Evolutionary conservation across 169 alveolate species (phyloP).

Genomic region (Plasmodium berghei): DNA sequence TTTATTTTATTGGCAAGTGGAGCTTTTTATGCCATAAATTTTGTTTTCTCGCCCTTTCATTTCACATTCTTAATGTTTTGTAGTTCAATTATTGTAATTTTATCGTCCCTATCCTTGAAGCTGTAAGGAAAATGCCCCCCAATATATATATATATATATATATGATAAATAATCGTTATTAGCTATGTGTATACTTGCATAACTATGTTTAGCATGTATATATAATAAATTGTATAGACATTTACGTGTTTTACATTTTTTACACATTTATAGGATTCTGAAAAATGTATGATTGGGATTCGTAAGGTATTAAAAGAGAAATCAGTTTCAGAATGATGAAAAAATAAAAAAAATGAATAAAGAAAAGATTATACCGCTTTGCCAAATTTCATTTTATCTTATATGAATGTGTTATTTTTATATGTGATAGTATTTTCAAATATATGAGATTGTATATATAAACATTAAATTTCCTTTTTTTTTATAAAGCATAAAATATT

Average conservation of each 20-base stretch:
- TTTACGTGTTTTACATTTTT: neutral
- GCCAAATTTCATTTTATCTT: too few relatives aligned
- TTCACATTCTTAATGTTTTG: conserved; percentile 73
- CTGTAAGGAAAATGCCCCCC: conserved; percentile 49
- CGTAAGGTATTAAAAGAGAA: neutral
- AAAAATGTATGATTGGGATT: conserved; percentile 22
- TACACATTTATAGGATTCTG: conserved; percentile 24
- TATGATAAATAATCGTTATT: too few relatives aligned
- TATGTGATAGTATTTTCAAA: too few relatives aligned
- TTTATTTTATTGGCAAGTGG: conserved; percentile 76
- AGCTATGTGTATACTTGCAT: neutral
- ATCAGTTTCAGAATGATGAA: neutral
- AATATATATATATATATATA: neutral
- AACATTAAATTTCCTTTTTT: too few relatives aligned
- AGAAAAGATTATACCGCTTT: neutral
- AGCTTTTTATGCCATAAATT: conserved; percentile 57
- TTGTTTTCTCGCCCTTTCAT: conserved; percentile 59
- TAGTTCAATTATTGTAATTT: conserved; percentile 58
- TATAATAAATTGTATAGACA: conserved; percentile 1
- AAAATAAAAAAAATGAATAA: conserved; percentile 2
- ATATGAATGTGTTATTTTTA: too few relatives aligned
- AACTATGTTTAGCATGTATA: neutral
- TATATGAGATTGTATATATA: too few relatives aligned
- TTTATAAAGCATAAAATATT: too few relatives aligned
- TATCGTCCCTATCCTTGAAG: conserved; percentile 62